Percentiles rank a stretch among this genome's conserved stretches.
These are phyloP conservation scores for Helianthus annuus DNA, from an alignment of 129 eudicot species.

Conservation along the genomic window DNA sequence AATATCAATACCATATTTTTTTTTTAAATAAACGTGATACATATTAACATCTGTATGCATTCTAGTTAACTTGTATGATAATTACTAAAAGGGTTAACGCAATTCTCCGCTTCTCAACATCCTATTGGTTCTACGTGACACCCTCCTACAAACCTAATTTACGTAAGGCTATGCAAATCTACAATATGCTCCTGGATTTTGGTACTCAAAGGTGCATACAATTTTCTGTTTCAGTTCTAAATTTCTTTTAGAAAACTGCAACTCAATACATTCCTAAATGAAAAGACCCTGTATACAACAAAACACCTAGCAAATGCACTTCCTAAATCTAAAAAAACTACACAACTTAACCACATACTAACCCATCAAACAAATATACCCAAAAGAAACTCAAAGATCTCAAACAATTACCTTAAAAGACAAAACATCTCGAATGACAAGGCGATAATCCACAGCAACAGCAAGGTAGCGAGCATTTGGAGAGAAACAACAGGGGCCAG, in stretches of 20 bases:
- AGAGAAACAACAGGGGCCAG: conserved; percentile 92
- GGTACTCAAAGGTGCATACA: neutral
- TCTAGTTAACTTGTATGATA: too few species aligned
- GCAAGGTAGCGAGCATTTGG: conserved; percentile 86
- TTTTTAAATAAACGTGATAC: too few species aligned
- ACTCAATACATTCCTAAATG: neutral
- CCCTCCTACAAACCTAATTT: neutral
- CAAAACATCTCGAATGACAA: conserved; percentile 89
- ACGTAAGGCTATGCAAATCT: too few species aligned
- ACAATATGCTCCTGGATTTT: neutral
- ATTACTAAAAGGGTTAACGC: too few species aligned
- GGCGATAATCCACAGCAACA: conserved; percentile 92
- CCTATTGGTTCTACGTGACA: too few species aligned
- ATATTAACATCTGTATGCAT: too few species aligned
- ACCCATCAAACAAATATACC: conserved; percentile 7
- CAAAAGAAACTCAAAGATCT: neutral
- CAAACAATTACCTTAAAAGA: conserved; percentile 68
- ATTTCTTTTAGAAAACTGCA: neutral
- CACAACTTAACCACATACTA: neutral
- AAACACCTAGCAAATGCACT: neutral
- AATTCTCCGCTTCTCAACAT: too few species aligned
- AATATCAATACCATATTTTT: too few species aligned
- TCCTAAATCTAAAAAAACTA: conserved; percentile 18
- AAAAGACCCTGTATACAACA: neutral
- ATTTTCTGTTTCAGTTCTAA: neutral